phyloP scores from a whole-genome alignment of 2,329 filamentous ascomycete genomes.

The Aspergillus fructus region DNA sequence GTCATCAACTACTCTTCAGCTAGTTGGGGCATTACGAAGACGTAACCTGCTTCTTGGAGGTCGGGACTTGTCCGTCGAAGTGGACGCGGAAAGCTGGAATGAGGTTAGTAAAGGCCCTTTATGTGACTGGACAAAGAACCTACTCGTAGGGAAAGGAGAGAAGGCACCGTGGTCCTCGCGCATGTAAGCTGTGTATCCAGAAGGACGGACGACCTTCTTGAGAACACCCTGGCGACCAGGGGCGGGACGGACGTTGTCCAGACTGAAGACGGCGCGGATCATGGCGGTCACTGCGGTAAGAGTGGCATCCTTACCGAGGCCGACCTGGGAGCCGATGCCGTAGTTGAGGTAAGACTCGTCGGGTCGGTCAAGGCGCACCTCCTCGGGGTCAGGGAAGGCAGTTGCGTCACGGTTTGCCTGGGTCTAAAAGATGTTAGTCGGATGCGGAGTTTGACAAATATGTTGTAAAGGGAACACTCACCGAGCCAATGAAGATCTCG shows the following conservation, averaged over 20 bases:
- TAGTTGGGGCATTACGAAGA: not conserved
- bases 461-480: constrained; percentile 27
- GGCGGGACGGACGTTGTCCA: constrained; percentile 61
- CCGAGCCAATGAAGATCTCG: constrained; percentile 64
- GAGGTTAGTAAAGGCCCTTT: constrained; percentile 13
- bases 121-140: constrained; percentile 12
- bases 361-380: constrained; percentile 63
- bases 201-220: constrained; percentile 61
- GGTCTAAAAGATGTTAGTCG: constrained; percentile 26
- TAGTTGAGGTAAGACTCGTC: constrained; percentile 65
- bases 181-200: constrained; percentile 62
- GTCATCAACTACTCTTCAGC: not conserved
- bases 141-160: constrained; percentile 51
- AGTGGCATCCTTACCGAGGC: constrained; percentile 61
- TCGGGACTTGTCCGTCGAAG: constrained; percentile 40
- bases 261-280: constrained; percentile 64
- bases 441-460: not conserved
- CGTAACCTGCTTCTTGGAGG: constrained; percentile 17
- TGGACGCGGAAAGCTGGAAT: constrained; percentile 46
- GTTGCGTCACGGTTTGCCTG: constrained; percentile 56
- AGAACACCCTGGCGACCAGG: constrained; percentile 65
- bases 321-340: constrained; percentile 61
- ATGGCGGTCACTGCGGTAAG: constrained; percentile 65
- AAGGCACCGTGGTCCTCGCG: constrained; percentile 63
- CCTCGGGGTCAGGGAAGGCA: constrained; percentile 30